A percentile compares a stretch with the other conserved stretches of the same genome.
These are phyloP conservation scores for Pestalotiopsis sp. DNA, from an alignment of 2,329 filamentous ascomycete genomes.

Conservation along the genomic window DNA sequence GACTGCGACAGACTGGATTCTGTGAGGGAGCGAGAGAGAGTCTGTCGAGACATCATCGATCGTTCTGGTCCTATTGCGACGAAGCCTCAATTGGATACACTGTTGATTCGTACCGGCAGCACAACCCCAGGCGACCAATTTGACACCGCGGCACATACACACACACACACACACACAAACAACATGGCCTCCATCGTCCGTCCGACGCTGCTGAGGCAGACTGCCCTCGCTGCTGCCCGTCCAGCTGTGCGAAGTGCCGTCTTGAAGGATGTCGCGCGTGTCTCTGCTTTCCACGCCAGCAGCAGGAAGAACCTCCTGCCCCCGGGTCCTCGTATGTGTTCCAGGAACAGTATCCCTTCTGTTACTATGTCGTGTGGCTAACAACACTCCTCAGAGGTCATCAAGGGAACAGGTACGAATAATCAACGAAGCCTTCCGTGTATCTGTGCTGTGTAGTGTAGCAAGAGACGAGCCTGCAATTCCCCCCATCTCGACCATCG, in stretches of 20 bases:
- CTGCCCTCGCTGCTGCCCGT: constrained; percentile 42
- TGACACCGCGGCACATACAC: not conserved
- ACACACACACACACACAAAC: not conserved
- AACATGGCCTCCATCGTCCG: constrained; percentile 61
- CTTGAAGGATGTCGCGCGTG: constrained; percentile 48
- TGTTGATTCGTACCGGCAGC: not conserved
- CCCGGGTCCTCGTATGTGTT: constrained; percentile 76
- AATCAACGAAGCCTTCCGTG: not conserved
- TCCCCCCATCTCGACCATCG: not conserved
- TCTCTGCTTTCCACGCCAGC: constrained; percentile 86
- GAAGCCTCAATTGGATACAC: constrained; percentile 12
- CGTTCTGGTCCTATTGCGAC: not conserved
- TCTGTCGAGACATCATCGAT: constrained; percentile 2
- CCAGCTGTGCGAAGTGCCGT: constrained; percentile 32
- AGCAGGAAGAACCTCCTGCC: constrained; percentile 77
- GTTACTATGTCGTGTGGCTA: constrained; percentile 37
- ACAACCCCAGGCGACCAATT: not conserved
- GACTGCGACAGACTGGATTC: not conserved
- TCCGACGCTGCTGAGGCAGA: constrained; percentile 58
- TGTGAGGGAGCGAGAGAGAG: not conserved
- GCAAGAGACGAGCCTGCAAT: no score
- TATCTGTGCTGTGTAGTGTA: no score
- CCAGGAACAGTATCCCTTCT: not conserved
- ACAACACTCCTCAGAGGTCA: constrained; percentile 60
- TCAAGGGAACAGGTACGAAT: constrained; percentile 73